Evolutionary conservation across 257 asterid genomes (phyloP).

Genomic region (Catharanthus roseus): DNA sequence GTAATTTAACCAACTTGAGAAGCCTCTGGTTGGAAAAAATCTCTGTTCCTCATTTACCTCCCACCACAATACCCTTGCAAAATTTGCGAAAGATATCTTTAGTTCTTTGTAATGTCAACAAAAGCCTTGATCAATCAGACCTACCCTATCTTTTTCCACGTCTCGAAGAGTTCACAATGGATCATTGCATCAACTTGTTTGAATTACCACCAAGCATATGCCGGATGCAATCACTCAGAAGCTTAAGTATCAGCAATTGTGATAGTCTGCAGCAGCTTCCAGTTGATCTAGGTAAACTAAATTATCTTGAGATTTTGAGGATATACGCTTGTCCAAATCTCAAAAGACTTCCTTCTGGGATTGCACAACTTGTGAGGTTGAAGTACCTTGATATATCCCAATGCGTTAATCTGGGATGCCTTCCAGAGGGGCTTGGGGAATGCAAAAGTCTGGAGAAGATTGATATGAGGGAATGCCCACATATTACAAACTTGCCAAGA

Average conservation of each 20-base stretch:
- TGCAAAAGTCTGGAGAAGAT: conserved; percentile 72
- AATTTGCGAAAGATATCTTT: conserved; percentile 60
- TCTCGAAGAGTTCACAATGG: conserved; percentile 74
- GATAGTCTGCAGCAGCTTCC: conserved; percentile 70
- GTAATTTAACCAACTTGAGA: conserved; percentile 51
- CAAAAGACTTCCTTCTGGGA: conserved; percentile 47
- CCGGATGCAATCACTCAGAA: conserved; percentile 52
- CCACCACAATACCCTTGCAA: conserved; percentile 51
- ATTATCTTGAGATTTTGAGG: conserved; percentile 47
- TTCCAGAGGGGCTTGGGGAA: conserved; percentile 62
- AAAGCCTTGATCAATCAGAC: conserved; percentile 42
- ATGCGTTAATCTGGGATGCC: conserved; percentile 58
- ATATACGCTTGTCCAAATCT: conserved; percentile 71
- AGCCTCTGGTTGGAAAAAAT: conserved; percentile 90
- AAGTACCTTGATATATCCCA: conserved; percentile 73
- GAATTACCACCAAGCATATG: conserved; percentile 56
- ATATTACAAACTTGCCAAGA: conserved; percentile 48
- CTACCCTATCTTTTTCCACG: conserved; percentile 66
- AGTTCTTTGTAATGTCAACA: conserved; percentile 58
- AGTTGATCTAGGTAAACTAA: conserved; percentile 45
- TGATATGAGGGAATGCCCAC: conserved; percentile 84
- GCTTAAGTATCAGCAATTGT: conserved; percentile 78
- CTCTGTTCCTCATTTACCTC: conserved; percentile 51
- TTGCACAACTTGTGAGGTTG: conserved; percentile 41
- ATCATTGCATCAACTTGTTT: conserved; percentile 76